These are phyloP conservation scores for Hapsidospora chrysogenum DNA, from an alignment of 495 filamentous ascomycete species.

Conservation along the genomic window DNA sequence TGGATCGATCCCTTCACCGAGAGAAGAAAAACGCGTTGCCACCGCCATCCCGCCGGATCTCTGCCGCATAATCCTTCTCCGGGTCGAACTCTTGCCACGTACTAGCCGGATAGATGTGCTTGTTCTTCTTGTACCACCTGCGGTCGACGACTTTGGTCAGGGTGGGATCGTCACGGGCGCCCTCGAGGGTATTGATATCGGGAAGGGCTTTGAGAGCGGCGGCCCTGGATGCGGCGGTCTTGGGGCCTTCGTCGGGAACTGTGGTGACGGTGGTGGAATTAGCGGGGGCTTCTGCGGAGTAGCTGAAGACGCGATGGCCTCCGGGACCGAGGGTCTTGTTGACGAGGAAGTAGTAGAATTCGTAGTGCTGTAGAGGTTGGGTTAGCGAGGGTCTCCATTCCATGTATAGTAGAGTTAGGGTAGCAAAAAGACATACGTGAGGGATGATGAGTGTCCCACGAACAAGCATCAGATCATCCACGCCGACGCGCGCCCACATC, in stretches of 20 bases:
- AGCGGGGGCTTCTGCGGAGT: conserved; percentile 32
- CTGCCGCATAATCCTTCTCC: conserved; percentile 64
- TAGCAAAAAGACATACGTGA: conserved; percentile 47
- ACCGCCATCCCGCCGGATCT: conserved; percentile 63
- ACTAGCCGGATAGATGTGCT: conserved; percentile 93
- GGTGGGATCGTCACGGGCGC: conserved; percentile 58
- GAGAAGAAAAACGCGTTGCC: conserved; percentile 93
- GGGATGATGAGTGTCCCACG: conserved; percentile 85
- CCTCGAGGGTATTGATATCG: conserved; percentile 42
- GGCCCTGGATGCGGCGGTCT: conserved; percentile 11
- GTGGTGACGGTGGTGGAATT: conserved; percentile 1
- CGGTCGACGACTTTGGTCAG: conserved; percentile 92
- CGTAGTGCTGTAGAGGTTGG: conserved; percentile 55
- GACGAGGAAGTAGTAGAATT: conserved; percentile 43
- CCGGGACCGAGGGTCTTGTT: conserved; percentile 5
- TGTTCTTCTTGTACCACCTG: conserved; percentile 92
- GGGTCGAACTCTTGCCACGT: conserved; percentile 94
- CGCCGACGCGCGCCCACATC: conserved; percentile 84
- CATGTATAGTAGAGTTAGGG: neutral
- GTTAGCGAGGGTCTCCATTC: neutral
- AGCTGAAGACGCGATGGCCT: conserved; percentile 56
- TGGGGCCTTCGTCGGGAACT: conserved; percentile 17
- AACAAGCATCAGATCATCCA: conserved; percentile 95
- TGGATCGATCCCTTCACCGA: conserved; percentile 7
- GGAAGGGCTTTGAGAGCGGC: conserved; percentile 16